These are phyloP conservation scores for Geranium incanum DNA, from an alignment of 441 rosid species.

Conservation along the genomic window DNA sequence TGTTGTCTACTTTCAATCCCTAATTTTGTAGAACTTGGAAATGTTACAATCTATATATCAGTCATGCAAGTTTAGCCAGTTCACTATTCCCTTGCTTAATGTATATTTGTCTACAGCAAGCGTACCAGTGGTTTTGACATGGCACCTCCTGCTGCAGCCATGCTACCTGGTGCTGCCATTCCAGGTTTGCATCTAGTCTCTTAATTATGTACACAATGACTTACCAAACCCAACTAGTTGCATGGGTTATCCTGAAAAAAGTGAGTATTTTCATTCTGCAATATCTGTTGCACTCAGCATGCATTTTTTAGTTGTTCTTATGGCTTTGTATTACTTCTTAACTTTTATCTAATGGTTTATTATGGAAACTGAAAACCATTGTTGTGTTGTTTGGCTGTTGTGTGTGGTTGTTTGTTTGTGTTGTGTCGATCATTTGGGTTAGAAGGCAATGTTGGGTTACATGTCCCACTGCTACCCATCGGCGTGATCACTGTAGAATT, in stretches of 20 bases:
- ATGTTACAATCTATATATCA: background rate
- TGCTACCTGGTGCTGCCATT: conserved; percentile 19
- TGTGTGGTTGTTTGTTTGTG: conserved; percentile 29
- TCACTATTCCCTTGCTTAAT: background rate
- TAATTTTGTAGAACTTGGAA: background rate
- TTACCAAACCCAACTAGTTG: background rate
- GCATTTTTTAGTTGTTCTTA: conserved; percentile 11
- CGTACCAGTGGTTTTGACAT: conserved; percentile 30
- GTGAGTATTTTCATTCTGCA: conserved; percentile 5
- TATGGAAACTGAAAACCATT: conserved; percentile 26
- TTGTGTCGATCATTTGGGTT: conserved; percentile 26
- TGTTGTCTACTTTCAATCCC: no score
- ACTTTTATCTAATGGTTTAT: conserved; percentile 19
- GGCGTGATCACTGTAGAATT: conserved; percentile 24
- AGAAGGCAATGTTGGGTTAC: conserved; percentile 33
- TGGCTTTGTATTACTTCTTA: conserved; percentile 10
- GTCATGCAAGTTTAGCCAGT: background rate
- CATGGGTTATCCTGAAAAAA: background rate
- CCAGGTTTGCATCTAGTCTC: conserved; percentile 24
- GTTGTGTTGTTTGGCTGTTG: conserved; percentile 30
- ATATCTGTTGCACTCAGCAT: conserved; percentile 9
- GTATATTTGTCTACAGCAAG: conserved; percentile 18
- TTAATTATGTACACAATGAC: background rate
- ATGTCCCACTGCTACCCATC: conserved; percentile 28
- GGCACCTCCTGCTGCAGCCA: conserved; percentile 24